Evolutionary conservation across 2,329 filamentous ascomycete genomes (phyloP), one percentile per base, ranked within the genome.

Genomic region (Aulographum hederae): DNA sequence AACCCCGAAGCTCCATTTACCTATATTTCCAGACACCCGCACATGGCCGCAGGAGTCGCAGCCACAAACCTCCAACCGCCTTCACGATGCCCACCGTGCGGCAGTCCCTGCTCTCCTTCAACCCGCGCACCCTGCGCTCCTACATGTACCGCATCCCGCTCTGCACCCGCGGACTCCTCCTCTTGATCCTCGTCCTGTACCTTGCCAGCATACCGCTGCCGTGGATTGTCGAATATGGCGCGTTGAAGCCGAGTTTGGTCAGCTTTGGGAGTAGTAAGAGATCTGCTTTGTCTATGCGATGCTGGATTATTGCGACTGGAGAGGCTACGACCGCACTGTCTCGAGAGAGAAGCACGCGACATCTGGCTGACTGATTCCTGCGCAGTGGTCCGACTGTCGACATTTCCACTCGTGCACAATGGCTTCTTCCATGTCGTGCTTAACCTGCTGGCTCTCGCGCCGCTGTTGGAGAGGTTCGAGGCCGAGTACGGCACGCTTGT

Each of bases 381-480:
- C 19, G 32, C 51, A 93, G 85, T 92, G 60, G 86, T 94, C 55
- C 75, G 89, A 38, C 66, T 92, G 21, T 94, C 93, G 50, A 91
- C 86, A 1, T 98, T 82, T 48, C 82, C 85, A 1, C 61, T 98
- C 34, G 73, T 94, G 37, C 89, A 98, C 50, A 54, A 72, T 28
- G 78, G 77, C 28, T 66, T 91, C 50, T 61, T 93, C 43, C 89
- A 95, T 54, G 66, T 76, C 38, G 46, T 85, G 32, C 59, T 91
- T 47, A 93, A 95, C 54, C 52, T 82, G 16, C 32, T 91, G 39
- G 79, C 82, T 15, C 53, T 95, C 39, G 74, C 76, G 25, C 89
- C 89, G n/a, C 61, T 98, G 32, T 59, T 98, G 51, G 86, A 94
- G 55, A 71, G 85, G 38, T 98, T 95, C 53, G 89, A 98, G 58